Evolutionary conservation across 805 yeast species (phyloP).

Genomic region (Candida tibetensis): DNA sequence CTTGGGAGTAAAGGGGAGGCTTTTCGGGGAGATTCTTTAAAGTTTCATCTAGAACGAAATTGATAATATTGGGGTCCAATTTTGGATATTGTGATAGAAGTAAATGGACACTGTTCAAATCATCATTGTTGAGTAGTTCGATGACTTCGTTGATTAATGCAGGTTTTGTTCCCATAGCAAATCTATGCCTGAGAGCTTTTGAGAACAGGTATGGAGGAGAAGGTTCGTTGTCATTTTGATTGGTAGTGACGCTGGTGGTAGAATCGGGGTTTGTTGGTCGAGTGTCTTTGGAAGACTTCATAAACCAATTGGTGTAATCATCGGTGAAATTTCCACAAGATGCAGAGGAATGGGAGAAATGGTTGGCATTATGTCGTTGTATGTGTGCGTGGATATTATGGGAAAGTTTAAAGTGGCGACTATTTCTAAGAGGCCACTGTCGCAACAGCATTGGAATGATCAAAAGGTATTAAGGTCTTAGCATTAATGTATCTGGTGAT

Average conservation of each 20-base stretch:
- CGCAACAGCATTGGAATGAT: constrained; percentile 10
- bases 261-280: background rate
- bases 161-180: background rate
- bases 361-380: too few relatives aligned
- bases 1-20: constrained; percentile 8
- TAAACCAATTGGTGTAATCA: constrained; percentile 18
- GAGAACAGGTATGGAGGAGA: too few relatives aligned
- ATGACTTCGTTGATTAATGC: background rate
- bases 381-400: too few relatives aligned
- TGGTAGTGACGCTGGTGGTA: background rate
- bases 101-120: background rate
- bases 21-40: constrained; percentile 1
- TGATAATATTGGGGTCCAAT: constrained; percentile 5
- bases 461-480: background rate
- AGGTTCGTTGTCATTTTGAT: too few relatives aligned
- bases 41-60: constrained; percentile 3
- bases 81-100: background rate
- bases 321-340: too few relatives aligned
- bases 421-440: constrained; percentile 17
- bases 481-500: constrained; percentile 1
- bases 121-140: background rate
- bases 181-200: background rate
- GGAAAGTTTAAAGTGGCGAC: constrained; percentile 11
- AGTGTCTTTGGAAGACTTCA: constrained; percentile 1
- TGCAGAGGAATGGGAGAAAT: too few relatives aligned